phyloP scores from a whole-genome alignment of 73 alveolate species.

The Paramecium octaurelia region DNA sequence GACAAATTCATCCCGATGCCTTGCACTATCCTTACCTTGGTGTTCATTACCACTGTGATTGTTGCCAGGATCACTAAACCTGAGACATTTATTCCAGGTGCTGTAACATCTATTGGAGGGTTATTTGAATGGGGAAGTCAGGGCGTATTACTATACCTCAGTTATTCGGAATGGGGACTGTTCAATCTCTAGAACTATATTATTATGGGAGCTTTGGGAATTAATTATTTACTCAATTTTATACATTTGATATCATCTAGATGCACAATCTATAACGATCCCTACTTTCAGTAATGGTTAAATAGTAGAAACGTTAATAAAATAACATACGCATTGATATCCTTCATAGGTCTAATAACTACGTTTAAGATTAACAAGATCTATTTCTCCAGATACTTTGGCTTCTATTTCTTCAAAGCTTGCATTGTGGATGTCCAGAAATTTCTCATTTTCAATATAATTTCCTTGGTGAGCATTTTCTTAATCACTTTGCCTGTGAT shows the following conservation, averaged over 20 bases:
- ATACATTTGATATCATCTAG: not conserved
- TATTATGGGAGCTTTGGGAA: not conserved
- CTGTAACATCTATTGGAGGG: not conserved
- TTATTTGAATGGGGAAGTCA: constrained; percentile 5
- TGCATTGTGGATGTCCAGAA: not conserved
- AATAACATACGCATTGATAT: not conserved
- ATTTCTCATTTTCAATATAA: not conserved
- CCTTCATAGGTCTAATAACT: not conserved
- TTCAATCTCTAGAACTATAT: not conserved
- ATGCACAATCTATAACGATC: not conserved
- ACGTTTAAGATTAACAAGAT: not conserved
- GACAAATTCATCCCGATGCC: not conserved
- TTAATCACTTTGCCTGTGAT: not conserved
- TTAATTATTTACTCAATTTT: not conserved
- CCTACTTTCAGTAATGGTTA: not conserved
- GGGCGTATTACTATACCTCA: not conserved
- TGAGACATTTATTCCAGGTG: not conserved
- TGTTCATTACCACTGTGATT: not conserved
- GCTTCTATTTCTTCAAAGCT: not conserved
- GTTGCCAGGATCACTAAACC: not conserved
- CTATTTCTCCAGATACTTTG: not conserved
- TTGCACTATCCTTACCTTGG: not conserved
- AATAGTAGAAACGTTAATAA: not conserved
- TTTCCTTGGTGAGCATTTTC: not conserved
- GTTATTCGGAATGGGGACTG: not conserved